Conservation (phyloP, 371 early-diverging fungal genomes). For the Apophysomyces ossiformis region DNA sequence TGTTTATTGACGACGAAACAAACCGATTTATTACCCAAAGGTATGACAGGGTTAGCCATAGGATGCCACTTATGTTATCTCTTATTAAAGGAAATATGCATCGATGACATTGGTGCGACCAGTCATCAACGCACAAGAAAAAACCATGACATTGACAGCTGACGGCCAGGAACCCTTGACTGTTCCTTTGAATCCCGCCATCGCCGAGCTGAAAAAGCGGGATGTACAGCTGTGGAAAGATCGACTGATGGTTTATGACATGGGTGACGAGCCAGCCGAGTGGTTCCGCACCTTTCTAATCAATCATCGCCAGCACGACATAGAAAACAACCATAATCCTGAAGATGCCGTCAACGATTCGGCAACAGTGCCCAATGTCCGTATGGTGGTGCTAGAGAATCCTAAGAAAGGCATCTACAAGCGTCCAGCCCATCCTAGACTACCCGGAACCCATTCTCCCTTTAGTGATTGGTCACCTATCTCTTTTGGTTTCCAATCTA, state of each 20-base stretch:
- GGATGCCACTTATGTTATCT: neutral
- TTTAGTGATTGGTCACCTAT: constrained; percentile 53
- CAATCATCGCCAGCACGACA: constrained; percentile 34
- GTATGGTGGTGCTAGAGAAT: constrained; percentile 45
- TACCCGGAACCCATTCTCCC: constrained; percentile 44
- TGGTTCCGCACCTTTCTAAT: constrained; percentile 44
- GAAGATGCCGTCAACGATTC: constrained; percentile 14
- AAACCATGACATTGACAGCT: constrained; percentile 36
- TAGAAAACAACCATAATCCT: constrained; percentile 28
- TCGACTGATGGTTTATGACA: constrained; percentile 38
- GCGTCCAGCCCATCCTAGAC: constrained; percentile 45
- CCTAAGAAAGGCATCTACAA: constrained; percentile 29
- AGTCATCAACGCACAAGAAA: constrained; percentile 21
- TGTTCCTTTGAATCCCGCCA: constrained; percentile 38
- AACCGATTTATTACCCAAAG: constrained; percentile 51
- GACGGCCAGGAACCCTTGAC: constrained; percentile 25
- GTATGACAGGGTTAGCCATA: constrained; percentile 19
- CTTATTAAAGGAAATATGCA: constrained; percentile 37
- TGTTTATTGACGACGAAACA: constrained; percentile 40
- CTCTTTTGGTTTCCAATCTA: constrained; percentile 43
- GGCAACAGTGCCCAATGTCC: constrained; percentile 12
- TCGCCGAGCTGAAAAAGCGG: constrained; percentile 14
- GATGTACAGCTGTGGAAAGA: constrained; percentile 41
- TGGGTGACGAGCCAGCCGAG: constrained; percentile 44
- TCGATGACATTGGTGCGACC: constrained; percentile 41